Percentiles rank a stretch among this genome's conserved stretches.
Conservation (phyloP, 164 flowering plant genomes). For the Dillenia turbinata region DNA sequence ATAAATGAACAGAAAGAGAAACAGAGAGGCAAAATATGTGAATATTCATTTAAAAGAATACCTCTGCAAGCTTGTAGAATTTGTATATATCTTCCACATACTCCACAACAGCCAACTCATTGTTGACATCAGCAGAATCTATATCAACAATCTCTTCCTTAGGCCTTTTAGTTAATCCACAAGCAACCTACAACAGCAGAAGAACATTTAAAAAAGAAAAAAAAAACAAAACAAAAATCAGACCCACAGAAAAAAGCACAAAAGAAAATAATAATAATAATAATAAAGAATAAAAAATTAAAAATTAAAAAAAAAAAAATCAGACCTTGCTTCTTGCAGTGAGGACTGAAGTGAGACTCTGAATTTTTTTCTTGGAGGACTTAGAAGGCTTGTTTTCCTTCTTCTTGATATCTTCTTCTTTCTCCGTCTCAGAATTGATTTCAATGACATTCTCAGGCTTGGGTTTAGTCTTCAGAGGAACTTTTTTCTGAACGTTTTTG, state of each 20-base stretch:
- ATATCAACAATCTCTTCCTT: slow-evolving; percentile 15
- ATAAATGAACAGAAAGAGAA: not conserved
- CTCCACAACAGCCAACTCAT: slow-evolving; percentile 29
- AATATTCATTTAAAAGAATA: not conserved
- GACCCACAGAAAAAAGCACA: not conserved
- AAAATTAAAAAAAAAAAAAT: not conserved
- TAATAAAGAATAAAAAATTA: not conserved
- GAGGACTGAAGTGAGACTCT: slow-evolving; percentile 13
- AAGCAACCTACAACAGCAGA: slow-evolving; percentile 16
- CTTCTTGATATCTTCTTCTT: not conserved
- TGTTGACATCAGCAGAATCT: slow-evolving; percentile 20
- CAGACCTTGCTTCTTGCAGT: slow-evolving; percentile 20
- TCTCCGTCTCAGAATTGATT: slow-evolving; percentile 5
- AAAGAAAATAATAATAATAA: not conserved
- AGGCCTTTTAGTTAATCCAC: slow-evolving; percentile 15
- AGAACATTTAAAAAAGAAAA: not conserved
- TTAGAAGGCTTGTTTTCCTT: not conserved
- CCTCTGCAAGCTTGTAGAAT: slow-evolving; percentile 25
- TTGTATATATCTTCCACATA: slow-evolving; percentile 32
- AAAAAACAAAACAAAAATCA: too few species aligned
- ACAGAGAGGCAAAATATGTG: not conserved
- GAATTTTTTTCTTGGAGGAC: slow-evolving; percentile 8
- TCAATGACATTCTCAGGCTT: slow-evolving; percentile 1
- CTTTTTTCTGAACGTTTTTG: not conserved
- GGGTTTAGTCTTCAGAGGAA: not conserved